Evolutionary conservation across 2,329 filamentous ascomycete genomes (phyloP).

Genomic region (Venturia asperata): DNA sequence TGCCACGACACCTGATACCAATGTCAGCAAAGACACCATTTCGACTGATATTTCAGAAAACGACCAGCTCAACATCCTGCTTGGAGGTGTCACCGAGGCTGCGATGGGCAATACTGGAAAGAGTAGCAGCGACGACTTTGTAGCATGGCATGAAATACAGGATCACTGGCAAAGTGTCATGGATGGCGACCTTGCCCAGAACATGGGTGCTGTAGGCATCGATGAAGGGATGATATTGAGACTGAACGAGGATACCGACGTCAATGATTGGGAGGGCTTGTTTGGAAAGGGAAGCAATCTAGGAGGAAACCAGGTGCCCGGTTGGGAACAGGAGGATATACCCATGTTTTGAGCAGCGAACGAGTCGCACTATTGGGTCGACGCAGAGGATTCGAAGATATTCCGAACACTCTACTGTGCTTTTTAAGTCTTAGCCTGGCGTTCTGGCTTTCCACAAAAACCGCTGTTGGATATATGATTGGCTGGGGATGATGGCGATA

Average conservation of each 20-base stretch:
- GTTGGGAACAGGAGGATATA: conserved; percentile 16
- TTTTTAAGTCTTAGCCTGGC: not conserved
- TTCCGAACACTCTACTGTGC: not conserved
- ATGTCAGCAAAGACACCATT: conserved; percentile 10
- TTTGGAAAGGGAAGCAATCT: conserved; percentile 16
- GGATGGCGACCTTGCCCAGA: conserved; percentile 8
- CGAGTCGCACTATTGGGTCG: not conserved
- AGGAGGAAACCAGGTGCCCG: not conserved
- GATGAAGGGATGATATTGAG: conserved; percentile 9
- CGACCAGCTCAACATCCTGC: conserved; percentile 13
- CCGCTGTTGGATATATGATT: not conserved
- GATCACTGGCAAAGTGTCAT: conserved; percentile 16
- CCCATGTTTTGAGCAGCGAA: conserved; percentile 1
- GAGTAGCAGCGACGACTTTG: conserved; percentile 7
- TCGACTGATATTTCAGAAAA: conserved; percentile 17
- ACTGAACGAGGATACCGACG: conserved; percentile 10
- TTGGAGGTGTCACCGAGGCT: conserved; percentile 8
- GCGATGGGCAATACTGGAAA: conserved; percentile 6
- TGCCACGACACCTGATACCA: conserved; percentile 15
- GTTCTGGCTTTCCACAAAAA: not conserved
- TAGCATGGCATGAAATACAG: conserved; percentile 7
- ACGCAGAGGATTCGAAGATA: not conserved
- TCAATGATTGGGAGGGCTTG: conserved; percentile 18
- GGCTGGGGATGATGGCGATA: not conserved
- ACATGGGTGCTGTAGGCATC: conserved; percentile 10